Percentiles rank a stretch among this genome's conserved stretches.
Conservation (phyloP, 257 asterid species). For the Primulina tabacum region DNA sequence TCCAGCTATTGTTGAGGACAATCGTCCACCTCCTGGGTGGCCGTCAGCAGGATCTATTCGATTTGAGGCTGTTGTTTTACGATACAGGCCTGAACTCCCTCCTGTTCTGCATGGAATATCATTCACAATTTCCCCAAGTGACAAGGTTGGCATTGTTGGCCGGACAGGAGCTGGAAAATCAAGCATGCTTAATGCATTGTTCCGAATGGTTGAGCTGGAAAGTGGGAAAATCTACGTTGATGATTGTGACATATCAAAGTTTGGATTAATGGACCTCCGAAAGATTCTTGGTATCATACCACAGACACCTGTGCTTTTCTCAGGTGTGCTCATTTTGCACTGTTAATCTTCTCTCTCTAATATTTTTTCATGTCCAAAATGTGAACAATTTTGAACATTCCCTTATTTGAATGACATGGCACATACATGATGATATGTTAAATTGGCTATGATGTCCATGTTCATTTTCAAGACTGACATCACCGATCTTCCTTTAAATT, state of each 20-base stretch:
- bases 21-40: constrained; percentile 98
- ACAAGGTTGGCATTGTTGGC: constrained; percentile 94
- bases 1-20: constrained; percentile 55
- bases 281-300: constrained; percentile 97
- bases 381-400: neutral
- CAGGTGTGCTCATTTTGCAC: constrained; percentile 52
- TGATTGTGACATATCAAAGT: constrained; percentile 67
- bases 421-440: neutral
- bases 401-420: neutral
- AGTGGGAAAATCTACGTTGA: constrained; percentile 77
- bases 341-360: neutral
- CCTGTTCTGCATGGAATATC: constrained; percentile 91
- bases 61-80: constrained; percentile 73
- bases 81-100: constrained; percentile 96
- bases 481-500: neutral
- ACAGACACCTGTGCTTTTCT: constrained; percentile 93
- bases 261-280: constrained; percentile 84
- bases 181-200: constrained; percentile 94
- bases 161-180: constrained; percentile 99
- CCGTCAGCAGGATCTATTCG: constrained; percentile 79
- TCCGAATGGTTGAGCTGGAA: constrained; percentile 87
- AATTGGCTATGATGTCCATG: neutral
- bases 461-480: neutral
- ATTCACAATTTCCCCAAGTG: constrained; percentile 73
- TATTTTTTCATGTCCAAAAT: neutral